Conservation (phyloP, 2,329 filamentous ascomycete genomes). For the Pseudogymnoascus sp. region DNA sequence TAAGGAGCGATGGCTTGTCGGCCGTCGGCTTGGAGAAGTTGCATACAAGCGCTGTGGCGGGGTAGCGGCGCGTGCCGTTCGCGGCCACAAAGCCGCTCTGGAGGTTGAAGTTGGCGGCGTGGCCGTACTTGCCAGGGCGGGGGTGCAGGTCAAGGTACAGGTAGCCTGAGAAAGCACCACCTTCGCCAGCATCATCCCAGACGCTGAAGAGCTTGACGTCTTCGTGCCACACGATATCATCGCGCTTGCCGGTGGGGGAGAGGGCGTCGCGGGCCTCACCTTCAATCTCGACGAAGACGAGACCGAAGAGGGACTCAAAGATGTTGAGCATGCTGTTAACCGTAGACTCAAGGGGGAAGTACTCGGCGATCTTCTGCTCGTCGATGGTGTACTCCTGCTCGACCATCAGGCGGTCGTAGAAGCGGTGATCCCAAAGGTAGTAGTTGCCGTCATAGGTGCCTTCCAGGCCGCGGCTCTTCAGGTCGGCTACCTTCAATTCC, state of each 20-base stretch:
- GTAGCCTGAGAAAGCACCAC: constrained; percentile 69
- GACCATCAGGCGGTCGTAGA: constrained; percentile 72
- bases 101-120: constrained; percentile 78
- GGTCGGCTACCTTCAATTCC: constrained; percentile 65
- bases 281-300: constrained; percentile 68
- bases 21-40: constrained; percentile 77
- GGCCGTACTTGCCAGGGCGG: constrained; percentile 73
- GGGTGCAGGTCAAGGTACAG: constrained; percentile 78
- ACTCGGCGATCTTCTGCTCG: constrained; percentile 73
- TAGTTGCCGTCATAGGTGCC: constrained; percentile 58
- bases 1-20: constrained; percentile 69
- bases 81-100: constrained; percentile 62
- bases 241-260: constrained; percentile 25
- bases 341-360: constrained; percentile 70
- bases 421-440: constrained; percentile 77
- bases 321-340: constrained; percentile 74
- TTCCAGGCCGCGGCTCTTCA: constrained; percentile 47
- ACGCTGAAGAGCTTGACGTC: constrained; percentile 79
- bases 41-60: constrained; percentile 73
- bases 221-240: constrained; percentile 65
- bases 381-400: constrained; percentile 75
- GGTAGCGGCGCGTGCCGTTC: constrained; percentile 66
- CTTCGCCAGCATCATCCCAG: constrained; percentile 69
- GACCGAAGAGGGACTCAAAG: constrained; percentile 74
- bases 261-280: constrained; percentile 50